Evolutionary conservation across 2,329 filamentous ascomycete genomes (phyloP), one percentile per base, ranked within the genome.

Genomic region (Capronia epimyces): DNA sequence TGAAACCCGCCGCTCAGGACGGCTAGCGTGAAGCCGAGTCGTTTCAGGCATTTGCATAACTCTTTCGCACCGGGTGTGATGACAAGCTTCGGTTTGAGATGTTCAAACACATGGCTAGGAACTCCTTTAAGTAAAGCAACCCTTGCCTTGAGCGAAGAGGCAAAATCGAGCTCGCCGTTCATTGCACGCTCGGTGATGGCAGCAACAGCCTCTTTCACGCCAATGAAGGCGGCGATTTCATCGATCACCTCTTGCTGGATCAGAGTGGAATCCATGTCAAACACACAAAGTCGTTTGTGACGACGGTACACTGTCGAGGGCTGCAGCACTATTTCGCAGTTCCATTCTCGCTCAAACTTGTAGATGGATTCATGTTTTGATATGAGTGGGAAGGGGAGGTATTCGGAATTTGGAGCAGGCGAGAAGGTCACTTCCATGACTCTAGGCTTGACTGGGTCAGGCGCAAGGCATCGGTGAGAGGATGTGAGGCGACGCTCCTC

Each of bases 181-280:
- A 98, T 98, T 29, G 93, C 91, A 27, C 89, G 85, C 53, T 85
- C 84, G 0, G 93, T 98, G 61, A 98, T 97, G 62, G 74, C 82
- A 8, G 89, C 86, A 32, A 98, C 91, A 62, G 87, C 75, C 46
- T 82, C 82, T 61, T 88, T 82, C n/a, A 94, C 79, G 46, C 89
- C 87, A 1, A 95, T 81, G 31, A 86, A 86, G 47, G 86, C 83
- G 3, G 93, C 93, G 50, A 98, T 84, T 63, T 97, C 83, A 68
- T 98, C 93, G 65, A 98, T 97, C 54, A 96, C 90, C 72, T 98
- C 93, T 68, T 98, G 90, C 47, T 91, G 86, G 66, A 98, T 97
- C 53, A 98, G 79, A 0, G 93, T 98, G 68, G 86, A 93, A 72
- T 98, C 93, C 93, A 98, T 98, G 69, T 98, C 93, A 65, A 98